Conservation (phyloP, 2,329 filamentous ascomycete species). For the Zalaria sp. region DNA sequence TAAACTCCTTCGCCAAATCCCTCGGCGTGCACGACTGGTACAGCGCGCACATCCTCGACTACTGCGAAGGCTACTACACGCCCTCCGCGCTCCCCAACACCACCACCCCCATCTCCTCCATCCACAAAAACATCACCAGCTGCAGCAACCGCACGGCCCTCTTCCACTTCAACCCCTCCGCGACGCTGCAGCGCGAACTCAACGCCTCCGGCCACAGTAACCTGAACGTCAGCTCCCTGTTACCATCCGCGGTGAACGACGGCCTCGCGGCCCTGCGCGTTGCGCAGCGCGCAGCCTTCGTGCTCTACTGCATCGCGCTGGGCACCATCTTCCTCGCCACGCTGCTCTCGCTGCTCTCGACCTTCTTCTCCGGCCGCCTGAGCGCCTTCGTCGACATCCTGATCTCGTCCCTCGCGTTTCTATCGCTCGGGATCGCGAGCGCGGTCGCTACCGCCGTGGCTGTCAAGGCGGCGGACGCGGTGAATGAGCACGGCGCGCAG, state of each 20-base stretch:
- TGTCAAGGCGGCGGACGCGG: conserved; percentile 35
- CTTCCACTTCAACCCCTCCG: conserved; percentile 43
- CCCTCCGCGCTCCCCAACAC: conserved; percentile 28
- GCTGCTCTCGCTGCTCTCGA: conserved; percentile 28
- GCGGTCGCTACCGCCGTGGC: conserved; percentile 56
- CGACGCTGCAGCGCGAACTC: conserved; percentile 35
- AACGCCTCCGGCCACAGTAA: conserved; percentile 24
- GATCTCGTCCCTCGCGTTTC: conserved; percentile 36
- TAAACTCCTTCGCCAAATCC: conserved; percentile 28
- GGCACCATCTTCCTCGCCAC: conserved; percentile 37
- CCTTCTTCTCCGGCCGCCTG: conserved; percentile 31
- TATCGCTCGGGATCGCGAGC: conserved; percentile 54
- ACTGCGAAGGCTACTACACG: conserved; percentile 38
- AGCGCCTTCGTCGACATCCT: conserved; percentile 36
- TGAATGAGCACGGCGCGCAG: conserved; percentile 38
- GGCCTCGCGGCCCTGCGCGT: conserved; percentile 37
- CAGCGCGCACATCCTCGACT: conserved; percentile 44
- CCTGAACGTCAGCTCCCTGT: conserved; percentile 36
- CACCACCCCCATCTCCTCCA: conserved; percentile 22
- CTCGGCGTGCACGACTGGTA: conserved; percentile 48
- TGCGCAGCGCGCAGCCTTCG: conserved; percentile 38
- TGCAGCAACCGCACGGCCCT: conserved; percentile 41
- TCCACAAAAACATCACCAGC: conserved; percentile 36
- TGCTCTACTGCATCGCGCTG: conserved; percentile 46
- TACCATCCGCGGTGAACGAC: conserved; percentile 38